Conservation (phyloP, 202 grass and related monocot genomes). For the Cymbopogon flexuosus region DNA sequence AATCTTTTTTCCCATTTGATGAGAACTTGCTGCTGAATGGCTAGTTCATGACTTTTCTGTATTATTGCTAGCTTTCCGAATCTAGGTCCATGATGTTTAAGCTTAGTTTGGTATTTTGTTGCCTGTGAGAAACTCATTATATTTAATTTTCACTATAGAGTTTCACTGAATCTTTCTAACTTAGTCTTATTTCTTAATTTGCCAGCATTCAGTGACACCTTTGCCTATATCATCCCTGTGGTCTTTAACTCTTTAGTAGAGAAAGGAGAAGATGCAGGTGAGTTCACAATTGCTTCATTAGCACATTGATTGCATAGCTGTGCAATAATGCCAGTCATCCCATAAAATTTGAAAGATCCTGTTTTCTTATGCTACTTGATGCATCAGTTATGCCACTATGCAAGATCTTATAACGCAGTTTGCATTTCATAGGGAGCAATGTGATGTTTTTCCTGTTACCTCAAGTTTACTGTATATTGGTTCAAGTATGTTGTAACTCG, state of each 20-base stretch:
- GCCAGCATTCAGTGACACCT: not conserved
- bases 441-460: not conserved
- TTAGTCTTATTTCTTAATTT: not conserved
- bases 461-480: not conserved
- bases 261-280: conserved; percentile 42
- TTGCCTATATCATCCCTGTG: not conserved
- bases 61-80: not conserved
- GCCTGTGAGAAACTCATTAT: not conserved
- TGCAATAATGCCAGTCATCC: not conserved
- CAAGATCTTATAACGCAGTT: not conserved
- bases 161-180: not conserved
- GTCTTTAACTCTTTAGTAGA: not conserved
- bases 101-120: not conserved
- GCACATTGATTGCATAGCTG: not conserved
- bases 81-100: not conserved
- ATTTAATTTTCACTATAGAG: not conserved
- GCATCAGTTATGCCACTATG: not conserved
- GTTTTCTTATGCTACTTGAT: not conserved
- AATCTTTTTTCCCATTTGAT: not conserved
- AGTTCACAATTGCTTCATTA: not conserved
- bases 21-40: not conserved
- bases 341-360: not conserved
- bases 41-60: not conserved
- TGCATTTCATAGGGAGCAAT: not conserved
- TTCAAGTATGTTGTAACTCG: not conserved